These are phyloP conservation scores for Xerocomus brunneocitrinus DNA, from an alignment of 768 basidiomycete species.

Conservation along the genomic window DNA sequence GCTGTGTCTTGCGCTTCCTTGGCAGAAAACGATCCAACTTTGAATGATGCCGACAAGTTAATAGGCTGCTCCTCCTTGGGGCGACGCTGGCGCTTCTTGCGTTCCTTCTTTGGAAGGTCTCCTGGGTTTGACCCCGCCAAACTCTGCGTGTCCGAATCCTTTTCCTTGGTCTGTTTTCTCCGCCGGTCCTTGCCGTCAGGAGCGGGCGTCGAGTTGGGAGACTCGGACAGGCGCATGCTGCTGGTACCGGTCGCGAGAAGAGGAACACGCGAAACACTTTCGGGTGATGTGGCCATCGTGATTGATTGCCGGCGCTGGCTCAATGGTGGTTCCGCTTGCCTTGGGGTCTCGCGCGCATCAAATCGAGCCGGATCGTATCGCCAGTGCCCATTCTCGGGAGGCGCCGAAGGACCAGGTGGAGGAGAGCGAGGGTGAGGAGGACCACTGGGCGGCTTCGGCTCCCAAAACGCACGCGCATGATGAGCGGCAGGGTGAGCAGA, in stretches of 20 bases:
- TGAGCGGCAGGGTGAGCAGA: conserved; percentile 39
- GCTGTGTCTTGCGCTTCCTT: conserved; percentile 55
- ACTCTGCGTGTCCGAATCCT: conserved; percentile 38
- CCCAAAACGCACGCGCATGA: conserved; percentile 50
- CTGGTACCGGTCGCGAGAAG: conserved; percentile 27
- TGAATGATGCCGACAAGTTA: conserved; percentile 32
- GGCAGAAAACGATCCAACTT: conserved; percentile 31
- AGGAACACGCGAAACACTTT: conserved; percentile 30
- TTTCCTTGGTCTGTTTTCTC: conserved; percentile 46
- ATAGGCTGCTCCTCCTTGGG: conserved; percentile 41
- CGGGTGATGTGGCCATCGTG: conserved; percentile 46
- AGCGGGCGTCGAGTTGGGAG: conserved; percentile 45
- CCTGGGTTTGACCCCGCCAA: conserved; percentile 26
- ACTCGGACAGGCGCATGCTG: conserved; percentile 52
- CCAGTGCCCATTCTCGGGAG: conserved; percentile 42
- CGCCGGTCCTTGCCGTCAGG: conserved; percentile 45
- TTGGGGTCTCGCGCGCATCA: conserved; percentile 41
- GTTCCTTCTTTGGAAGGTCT: conserved; percentile 54
- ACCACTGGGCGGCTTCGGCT: conserved; percentile 45
- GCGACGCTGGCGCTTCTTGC: conserved; percentile 44
- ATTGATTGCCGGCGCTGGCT: conserved; percentile 35
- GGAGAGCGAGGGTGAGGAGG: conserved; percentile 30
- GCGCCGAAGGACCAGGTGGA: conserved; percentile 33
- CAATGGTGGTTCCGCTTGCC: conserved; percentile 25
- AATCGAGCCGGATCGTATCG: conserved; percentile 62